phyloP scores from a whole-genome alignment of 164 flowering plant species.

The Paratinospora sagittata region DNA sequence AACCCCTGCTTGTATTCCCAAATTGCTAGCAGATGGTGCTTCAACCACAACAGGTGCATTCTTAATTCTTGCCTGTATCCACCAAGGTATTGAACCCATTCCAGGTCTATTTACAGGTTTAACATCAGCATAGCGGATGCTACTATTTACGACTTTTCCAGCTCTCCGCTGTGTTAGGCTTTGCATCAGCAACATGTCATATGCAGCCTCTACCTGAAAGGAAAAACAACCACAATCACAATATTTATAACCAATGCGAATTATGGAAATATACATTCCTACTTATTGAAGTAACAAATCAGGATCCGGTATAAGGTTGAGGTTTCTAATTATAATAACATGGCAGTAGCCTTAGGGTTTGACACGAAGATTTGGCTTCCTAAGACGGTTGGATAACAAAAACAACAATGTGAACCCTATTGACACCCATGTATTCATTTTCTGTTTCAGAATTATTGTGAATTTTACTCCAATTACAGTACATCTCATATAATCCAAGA shows the following conservation, averaged over 20 bases:
- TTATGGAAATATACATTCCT: not conserved
- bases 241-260: not conserved
- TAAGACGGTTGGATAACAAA: no score
- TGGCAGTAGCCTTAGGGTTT: no score
- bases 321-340: no score
- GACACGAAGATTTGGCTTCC: no score
- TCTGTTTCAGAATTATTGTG: no score
- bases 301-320: no score
- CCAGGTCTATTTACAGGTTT: slow-evolving; percentile 45
- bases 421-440: no score
- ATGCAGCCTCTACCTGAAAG: slow-evolving; percentile 90
- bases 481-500: no score
- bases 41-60: slow-evolving; percentile 60
- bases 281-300: not conserved
- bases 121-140: slow-evolving; percentile 81
- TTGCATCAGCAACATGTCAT: slow-evolving; percentile 91
- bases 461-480: no score
- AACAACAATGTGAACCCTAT: no score
- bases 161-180: slow-evolving; percentile 76
- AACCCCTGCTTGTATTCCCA: slow-evolving; percentile 80
- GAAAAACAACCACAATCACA: slow-evolving; percentile 15
- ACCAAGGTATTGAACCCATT: slow-evolving; percentile 57
- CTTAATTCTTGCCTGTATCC: slow-evolving; percentile 61
- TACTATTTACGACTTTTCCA: slow-evolving; percentile 70
- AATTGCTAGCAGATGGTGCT: slow-evolving; percentile 48